Evolutionary conservation across 192 early-diverging fungal genomes (phyloP).

Genomic region (Glomus cerebriforme): DNA sequence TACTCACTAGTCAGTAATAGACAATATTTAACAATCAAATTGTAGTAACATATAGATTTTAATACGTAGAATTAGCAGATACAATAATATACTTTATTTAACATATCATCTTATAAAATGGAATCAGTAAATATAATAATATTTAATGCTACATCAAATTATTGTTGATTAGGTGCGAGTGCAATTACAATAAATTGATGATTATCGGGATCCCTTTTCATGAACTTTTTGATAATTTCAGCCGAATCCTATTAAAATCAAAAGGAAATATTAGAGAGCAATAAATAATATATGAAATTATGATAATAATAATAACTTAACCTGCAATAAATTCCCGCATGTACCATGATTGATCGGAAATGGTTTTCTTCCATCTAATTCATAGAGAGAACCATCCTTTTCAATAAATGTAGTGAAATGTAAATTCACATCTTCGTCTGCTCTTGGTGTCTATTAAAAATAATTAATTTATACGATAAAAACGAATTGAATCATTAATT

Average conservation of each 20-base stretch:
- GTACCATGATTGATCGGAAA: slow-evolving; percentile 86
- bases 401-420: slow-evolving; percentile 90
- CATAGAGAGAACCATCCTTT: slow-evolving; percentile 76
- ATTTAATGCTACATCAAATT: background rate
- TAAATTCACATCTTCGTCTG: slow-evolving; percentile 76
- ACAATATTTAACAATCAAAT: no score
- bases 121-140: no score
- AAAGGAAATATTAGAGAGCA: slow-evolving; percentile 8
- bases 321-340: slow-evolving; percentile 58
- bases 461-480: background rate
- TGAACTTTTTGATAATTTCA: slow-evolving; percentile 64
- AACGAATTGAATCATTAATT: background rate
- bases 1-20: no score
- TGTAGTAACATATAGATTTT: no score
- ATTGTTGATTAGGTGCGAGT: slow-evolving; percentile 39
- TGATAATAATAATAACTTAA: slow-evolving; percentile 14
- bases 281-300: background rate
- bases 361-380: slow-evolving; percentile 83
- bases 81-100: no score
- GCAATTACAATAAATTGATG: slow-evolving; percentile 67
- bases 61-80: no score
- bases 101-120: no score
- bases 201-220: slow-evolving; percentile 66
- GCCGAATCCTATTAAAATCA: slow-evolving; percentile 50
- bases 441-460: slow-evolving; percentile 50